Evolutionary conservation across 495 filamentous ascomycete species (phyloP).

Genomic region (Aspergillus heteromorphus): DNA sequence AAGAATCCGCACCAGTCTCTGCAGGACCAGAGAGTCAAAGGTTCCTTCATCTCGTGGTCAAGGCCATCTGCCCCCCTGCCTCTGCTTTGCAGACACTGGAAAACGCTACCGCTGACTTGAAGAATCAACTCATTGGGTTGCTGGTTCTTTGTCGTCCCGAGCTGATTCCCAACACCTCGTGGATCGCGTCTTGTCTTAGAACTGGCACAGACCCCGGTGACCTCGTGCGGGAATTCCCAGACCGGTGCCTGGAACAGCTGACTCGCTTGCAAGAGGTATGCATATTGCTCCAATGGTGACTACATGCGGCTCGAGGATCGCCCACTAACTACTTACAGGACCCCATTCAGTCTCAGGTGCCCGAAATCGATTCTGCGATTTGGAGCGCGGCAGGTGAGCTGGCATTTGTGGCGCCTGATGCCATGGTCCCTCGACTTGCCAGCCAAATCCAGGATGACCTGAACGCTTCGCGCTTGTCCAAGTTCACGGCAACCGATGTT

Average conservation of each 20-base stretch:
- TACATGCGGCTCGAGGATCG: not conserved
- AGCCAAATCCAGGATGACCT: slow-evolving; percentile 67
- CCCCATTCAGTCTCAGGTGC: slow-evolving; percentile 36
- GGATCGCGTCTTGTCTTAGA: slow-evolving; percentile 82
- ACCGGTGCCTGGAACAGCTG: slow-evolving; percentile 46
- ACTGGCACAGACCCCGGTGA: slow-evolving; percentile 76
- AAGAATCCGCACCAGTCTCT: slow-evolving; percentile 65
- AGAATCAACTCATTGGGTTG: slow-evolving; percentile 63
- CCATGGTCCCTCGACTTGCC: slow-evolving; percentile 70
- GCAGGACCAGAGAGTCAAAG: slow-evolving; percentile 57
- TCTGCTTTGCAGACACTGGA: slow-evolving; percentile 31
- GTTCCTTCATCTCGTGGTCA: slow-evolving; percentile 57
- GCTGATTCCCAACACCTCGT: slow-evolving; percentile 68
- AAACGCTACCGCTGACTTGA: slow-evolving; percentile 38
- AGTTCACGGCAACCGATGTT: slow-evolving; percentile 77
- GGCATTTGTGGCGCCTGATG: slow-evolving; percentile 85
- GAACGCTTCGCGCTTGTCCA: slow-evolving; percentile 55
- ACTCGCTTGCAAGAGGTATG: slow-evolving; percentile 28
- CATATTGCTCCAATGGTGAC: not conserved
- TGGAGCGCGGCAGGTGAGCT: slow-evolving; percentile 80
- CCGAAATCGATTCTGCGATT: slow-evolving; percentile 58
- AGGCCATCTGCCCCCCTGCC: slow-evolving; percentile 58
- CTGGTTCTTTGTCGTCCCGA: slow-evolving; percentile 74
- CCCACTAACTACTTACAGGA: slow-evolving; percentile 16
- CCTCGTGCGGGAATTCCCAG: slow-evolving; percentile 51